Conservation (phyloP, 805 yeast species). For the Wickerhamiella nectarea region DNA sequence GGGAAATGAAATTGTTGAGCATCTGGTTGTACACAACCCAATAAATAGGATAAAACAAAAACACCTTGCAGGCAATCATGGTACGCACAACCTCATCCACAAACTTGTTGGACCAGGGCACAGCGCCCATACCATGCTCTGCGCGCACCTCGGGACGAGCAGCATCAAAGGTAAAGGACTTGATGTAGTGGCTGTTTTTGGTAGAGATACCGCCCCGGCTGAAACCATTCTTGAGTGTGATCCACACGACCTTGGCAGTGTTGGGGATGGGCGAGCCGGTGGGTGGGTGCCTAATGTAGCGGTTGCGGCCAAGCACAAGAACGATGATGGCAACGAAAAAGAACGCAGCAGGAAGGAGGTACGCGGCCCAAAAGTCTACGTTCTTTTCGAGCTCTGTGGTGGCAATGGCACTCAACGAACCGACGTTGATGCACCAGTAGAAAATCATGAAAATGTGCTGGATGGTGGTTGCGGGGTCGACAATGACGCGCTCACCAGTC, state of each 20-base stretch:
- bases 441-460: conserved; percentile 66
- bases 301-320: conserved; percentile 39
- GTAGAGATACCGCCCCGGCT: background rate
- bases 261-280: conserved; percentile 46
- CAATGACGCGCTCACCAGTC: conserved; percentile 53
- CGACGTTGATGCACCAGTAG: conserved; percentile 64
- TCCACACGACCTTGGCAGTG: conserved; percentile 34
- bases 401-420: conserved; percentile 61
- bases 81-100: conserved; percentile 63
- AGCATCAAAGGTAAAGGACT: conserved; percentile 29
- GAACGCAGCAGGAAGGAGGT: conserved; percentile 54
- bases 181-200: background rate
- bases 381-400: conserved; percentile 58
- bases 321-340: conserved; percentile 46
- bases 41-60: conserved; percentile 55
- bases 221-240: conserved; percentile 36
- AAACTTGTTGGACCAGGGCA: conserved; percentile 51
- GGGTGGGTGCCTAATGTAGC: conserved; percentile 46
- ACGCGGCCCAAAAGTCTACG: conserved; percentile 55
- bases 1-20: conserved; percentile 58
- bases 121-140: conserved; percentile 29
- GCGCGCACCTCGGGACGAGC: conserved; percentile 48
- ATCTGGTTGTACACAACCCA: conserved; percentile 67
- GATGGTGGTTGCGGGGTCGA: conserved; percentile 56
- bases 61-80: conserved; percentile 57